phyloP scores from a whole-genome alignment of 768 basidiomycete species.

The Cystobasidium tubakii region DNA sequence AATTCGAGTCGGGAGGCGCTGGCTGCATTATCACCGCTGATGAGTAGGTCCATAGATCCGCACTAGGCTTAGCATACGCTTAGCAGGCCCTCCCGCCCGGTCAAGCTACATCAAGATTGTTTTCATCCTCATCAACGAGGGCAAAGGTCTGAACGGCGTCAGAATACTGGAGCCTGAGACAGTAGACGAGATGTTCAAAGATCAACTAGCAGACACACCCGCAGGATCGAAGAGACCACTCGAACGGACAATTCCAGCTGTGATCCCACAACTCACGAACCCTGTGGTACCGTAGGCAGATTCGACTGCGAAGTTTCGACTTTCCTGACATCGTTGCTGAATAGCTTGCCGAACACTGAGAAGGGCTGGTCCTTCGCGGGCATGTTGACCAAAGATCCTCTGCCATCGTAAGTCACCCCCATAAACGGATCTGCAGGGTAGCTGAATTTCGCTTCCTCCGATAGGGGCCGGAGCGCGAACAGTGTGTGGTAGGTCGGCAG shows the following conservation, averaged over 20 bases:
- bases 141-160: conserved; percentile 34
- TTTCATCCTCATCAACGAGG: conserved; percentile 32
- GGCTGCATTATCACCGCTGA: conserved; percentile 18
- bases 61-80: neutral
- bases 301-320: neutral
- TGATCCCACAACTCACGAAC: neutral
- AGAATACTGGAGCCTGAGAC: conserved; percentile 34
- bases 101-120: conserved; percentile 27
- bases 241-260: neutral
- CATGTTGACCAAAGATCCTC: conserved; percentile 8
- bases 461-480: conserved; percentile 6
- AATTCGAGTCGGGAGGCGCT: conserved; percentile 28
- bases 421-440: neutral
- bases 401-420: conserved; percentile 6
- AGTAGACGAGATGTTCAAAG: conserved; percentile 27
- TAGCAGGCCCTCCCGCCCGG: neutral
- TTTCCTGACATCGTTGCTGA: neutral
- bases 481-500: conserved; percentile 15
- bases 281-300: neutral
- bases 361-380: conserved; percentile 1
- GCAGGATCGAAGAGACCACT: neutral
- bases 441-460: neutral
- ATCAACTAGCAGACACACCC: conserved; percentile 26
- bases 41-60: conserved; percentile 7
- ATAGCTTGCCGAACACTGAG: neutral